phyloP scores from a whole-genome alignment of 345 rosid species.

The Erucastrum elatum region DNA sequence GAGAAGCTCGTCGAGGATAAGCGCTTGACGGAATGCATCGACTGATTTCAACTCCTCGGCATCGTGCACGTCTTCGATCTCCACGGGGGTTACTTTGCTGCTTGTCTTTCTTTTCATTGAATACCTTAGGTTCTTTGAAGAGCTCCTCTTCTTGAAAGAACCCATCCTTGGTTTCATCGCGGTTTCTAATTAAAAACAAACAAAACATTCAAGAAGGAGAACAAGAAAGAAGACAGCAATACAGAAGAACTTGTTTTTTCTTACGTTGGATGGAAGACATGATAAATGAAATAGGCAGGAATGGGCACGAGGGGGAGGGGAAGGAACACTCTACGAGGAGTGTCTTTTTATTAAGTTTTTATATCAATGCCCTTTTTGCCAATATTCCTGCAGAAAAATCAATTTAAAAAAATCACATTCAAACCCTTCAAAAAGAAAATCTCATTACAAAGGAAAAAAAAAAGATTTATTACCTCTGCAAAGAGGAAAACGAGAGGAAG shows the following conservation, averaged over 20 bases:
- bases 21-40: slow-evolving; percentile 78
- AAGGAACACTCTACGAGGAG: slow-evolving; percentile 38
- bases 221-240: slow-evolving; percentile 11
- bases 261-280: slow-evolving; percentile 44
- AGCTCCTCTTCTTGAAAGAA: slow-evolving; percentile 72
- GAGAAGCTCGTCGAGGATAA: slow-evolving; percentile 72
- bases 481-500: slow-evolving; percentile 35
- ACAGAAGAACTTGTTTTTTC: background rate
- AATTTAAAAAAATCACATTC: background rate
- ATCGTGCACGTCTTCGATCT: slow-evolving; percentile 63
- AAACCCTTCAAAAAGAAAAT: background rate
- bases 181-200: slow-evolving; percentile 32
- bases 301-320: slow-evolving; percentile 41
- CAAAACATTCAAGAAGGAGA: slow-evolving; percentile 5
- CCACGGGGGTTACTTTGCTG: slow-evolving; percentile 69
- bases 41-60: slow-evolving; percentile 74
- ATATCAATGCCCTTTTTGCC: slow-evolving; percentile 41
- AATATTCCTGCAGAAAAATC: slow-evolving; percentile 34
- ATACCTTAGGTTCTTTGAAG: slow-evolving; percentile 66
- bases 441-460: background rate
- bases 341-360: slow-evolving; percentile 27
- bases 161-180: slow-evolving; percentile 53
- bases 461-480: slow-evolving; percentile 47
- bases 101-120: slow-evolving; percentile 75
- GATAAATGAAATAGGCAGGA: slow-evolving; percentile 40